phyloP scores from a whole-genome alignment of 306 rosid species.

The Medicago lupulina region DNA sequence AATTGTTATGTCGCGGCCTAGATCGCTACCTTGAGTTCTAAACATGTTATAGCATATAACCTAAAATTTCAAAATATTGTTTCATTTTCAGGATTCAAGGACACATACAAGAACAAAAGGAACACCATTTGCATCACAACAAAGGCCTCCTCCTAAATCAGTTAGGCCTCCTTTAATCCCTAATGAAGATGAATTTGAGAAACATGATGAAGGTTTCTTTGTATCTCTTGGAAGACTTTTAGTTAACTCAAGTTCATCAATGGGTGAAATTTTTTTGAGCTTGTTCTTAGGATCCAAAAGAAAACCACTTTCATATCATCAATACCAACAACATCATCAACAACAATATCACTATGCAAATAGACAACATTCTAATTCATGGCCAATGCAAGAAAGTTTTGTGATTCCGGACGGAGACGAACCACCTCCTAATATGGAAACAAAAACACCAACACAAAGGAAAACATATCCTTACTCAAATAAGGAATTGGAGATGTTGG shows the following conservation, averaged over 20 bases:
- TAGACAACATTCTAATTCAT: slow-evolving; percentile 51
- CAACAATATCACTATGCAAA: slow-evolving; percentile 61
- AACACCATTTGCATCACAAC: slow-evolving; percentile 59
- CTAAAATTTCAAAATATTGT: background rate
- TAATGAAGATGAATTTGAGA: slow-evolving; percentile 72
- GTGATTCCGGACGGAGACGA: slow-evolving; percentile 87
- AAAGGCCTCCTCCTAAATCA: slow-evolving; percentile 57
- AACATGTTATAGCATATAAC: background rate
- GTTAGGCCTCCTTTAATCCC: slow-evolving; percentile 87
- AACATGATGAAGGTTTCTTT: slow-evolving; percentile 82
- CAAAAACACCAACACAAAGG: slow-evolving; percentile 60
- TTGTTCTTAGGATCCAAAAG: slow-evolving; percentile 70
- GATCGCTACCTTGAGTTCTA: no score
- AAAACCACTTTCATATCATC: slow-evolving; percentile 66
- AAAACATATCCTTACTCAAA: slow-evolving; percentile 64
- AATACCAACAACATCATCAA: slow-evolving; percentile 65
- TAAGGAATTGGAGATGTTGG: slow-evolving; percentile 59
- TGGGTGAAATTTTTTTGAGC: slow-evolving; percentile 67
- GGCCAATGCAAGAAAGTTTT: slow-evolving; percentile 97
- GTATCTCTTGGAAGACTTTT: slow-evolving; percentile 84
- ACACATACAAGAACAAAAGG: slow-evolving; percentile 51
- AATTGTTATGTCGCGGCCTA: background rate
- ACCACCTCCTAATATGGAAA: slow-evolving; percentile 74
- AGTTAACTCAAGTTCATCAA: slow-evolving; percentile 71
- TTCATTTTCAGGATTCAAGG: slow-evolving; percentile 60